Percentiles rank a stretch among this genome's conserved stretches.
Evolutionary conservation across 768 basidiomycete genomes (phyloP).

Genomic region (Boletus reticuloceps): DNA sequence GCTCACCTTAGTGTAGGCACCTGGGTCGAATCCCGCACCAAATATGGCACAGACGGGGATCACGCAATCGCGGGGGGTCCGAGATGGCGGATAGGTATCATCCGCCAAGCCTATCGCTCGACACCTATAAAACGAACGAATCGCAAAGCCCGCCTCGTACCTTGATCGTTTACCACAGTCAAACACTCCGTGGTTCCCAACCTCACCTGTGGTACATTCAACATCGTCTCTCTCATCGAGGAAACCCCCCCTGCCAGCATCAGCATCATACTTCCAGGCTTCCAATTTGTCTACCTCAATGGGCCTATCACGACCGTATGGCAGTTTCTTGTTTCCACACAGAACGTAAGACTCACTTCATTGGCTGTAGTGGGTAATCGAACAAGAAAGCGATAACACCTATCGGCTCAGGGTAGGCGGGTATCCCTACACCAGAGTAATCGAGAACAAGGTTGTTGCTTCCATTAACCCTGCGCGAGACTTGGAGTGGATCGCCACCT

Average conservation of each 20-base stretch:
- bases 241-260: background rate
- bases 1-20: too few relatives aligned
- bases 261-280: background rate
- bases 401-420: background rate
- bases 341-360: too few relatives aligned
- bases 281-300: background rate
- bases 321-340: too few relatives aligned
- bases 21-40: too few relatives aligned
- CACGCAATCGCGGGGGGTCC: too few relatives aligned
- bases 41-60: too few relatives aligned
- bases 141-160: background rate
- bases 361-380: background rate
- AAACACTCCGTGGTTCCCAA: background rate
- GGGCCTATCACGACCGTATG: background rate
- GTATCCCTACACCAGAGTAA: background rate
- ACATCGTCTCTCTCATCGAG: too few relatives aligned
- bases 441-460: background rate
- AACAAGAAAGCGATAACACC: background rate
- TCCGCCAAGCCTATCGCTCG: too few relatives aligned
- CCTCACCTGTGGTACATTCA: accelerated
- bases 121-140: background rate
- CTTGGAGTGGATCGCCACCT: background rate
- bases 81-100: too few relatives aligned
- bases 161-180: background rate
- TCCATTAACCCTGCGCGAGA: background rate